Evolutionary conservation across 2,329 filamentous ascomycete genomes (phyloP).

Genomic region (Aspergillus clavatus): DNA sequence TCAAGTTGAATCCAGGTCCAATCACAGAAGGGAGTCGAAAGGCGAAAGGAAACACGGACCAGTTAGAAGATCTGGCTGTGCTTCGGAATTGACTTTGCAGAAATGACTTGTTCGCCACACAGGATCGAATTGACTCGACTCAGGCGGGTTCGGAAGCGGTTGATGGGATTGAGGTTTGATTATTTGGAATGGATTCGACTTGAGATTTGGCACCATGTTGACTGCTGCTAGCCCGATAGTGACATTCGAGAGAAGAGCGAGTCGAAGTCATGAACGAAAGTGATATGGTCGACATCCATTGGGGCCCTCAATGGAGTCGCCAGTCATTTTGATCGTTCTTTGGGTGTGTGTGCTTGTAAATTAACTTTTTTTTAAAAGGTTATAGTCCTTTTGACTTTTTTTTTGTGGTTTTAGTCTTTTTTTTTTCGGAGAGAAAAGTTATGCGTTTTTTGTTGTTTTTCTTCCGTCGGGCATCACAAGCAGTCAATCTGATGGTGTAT

Average conservation of each 20-base stretch:
- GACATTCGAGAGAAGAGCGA: background rate
- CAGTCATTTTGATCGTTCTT: background rate
- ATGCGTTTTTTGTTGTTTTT: background rate
- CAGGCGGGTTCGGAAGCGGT: background rate
- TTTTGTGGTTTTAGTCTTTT: background rate
- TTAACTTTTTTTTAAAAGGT: background rate
- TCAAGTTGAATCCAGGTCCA: background rate
- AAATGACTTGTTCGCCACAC: background rate
- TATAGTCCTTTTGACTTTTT: background rate
- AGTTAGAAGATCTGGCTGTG: no score
- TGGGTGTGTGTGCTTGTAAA: background rate
- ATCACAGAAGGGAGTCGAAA: background rate
- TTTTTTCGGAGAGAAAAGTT: background rate
- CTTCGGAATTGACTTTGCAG: no score
- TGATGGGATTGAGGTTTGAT: background rate
- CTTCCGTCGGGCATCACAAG: background rate
- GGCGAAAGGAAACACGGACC: no score
- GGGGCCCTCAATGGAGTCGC: background rate
- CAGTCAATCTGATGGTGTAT: background rate
- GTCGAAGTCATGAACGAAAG: background rate
- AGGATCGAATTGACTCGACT: background rate
- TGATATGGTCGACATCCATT: background rate
- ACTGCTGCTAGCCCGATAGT: background rate
- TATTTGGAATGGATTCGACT: background rate
- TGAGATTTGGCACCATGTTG: background rate